These are phyloP conservation scores for Echeveria elegans DNA, from an alignment of 164 flowering plant genomes.

Conservation along the genomic window DNA sequence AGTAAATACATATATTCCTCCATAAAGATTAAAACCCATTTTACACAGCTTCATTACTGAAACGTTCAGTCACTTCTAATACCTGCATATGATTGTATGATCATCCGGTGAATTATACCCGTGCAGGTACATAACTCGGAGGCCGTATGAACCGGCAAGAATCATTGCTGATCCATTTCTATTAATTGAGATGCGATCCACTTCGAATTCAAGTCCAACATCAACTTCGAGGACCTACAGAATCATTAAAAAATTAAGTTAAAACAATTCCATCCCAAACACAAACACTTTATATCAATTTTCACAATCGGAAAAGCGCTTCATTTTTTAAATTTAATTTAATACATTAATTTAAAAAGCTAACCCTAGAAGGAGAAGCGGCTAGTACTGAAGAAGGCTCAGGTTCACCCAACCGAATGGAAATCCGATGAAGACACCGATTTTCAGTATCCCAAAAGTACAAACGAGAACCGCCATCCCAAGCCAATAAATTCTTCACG, in stretches of 20 bases:
- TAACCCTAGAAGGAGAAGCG: conserved; percentile 71
- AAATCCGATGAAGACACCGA: conserved; percentile 47
- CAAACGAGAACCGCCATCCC: conserved; percentile 77
- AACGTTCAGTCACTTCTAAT: neutral
- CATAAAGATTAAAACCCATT: neutral
- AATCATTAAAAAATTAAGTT: too few species aligned
- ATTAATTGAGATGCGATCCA: conserved; percentile 53
- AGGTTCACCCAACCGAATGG: conserved; percentile 37
- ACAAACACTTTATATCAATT: too few species aligned
- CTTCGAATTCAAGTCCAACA: conserved; percentile 33
- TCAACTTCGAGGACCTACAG: conserved; percentile 36
- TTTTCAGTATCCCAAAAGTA: conserved; percentile 56
- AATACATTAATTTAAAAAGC: too few species aligned
- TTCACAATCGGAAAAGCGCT: too few species aligned
- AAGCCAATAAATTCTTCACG: conserved; percentile 45
- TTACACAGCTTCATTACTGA: neutral
- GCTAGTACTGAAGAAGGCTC: conserved; percentile 60
- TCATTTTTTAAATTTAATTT: too few species aligned
- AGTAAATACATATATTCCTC: neutral
- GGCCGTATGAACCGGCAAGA: conserved; percentile 43
- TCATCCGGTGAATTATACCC: conserved; percentile 46
- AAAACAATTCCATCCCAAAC: neutral
- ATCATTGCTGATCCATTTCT: conserved; percentile 62
- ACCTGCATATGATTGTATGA: conserved; percentile 61
- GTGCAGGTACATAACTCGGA: conserved; percentile 60